Evolutionary conservation across 768 basidiomycete species (phyloP), one percentile per base, ranked within the genome.

Genomic region (Russula foetens): DNA sequence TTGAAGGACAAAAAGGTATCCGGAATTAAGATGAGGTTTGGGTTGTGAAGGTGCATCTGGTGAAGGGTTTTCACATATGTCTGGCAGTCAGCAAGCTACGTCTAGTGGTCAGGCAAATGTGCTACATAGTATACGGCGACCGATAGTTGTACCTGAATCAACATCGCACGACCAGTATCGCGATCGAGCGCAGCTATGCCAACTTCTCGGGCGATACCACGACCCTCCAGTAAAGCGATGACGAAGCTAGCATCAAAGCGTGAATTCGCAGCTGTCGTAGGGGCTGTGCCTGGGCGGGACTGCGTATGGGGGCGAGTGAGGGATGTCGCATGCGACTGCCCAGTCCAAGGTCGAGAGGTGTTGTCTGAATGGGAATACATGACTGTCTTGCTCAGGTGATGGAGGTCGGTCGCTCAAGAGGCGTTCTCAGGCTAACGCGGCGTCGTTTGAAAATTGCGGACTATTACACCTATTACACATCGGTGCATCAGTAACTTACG

Each of bases 51-150:
- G 67, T 90, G 84, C 83, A 92, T 84, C 63, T 92, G 90, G 68
- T 92, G 89, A 21, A 93, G 72, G 0, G 90, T 90, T 71, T 93
- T 93, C 60, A 92, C 85, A 64, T 92, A 95, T 15, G 92, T 93
- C 58, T 90, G 84, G 59, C 87, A 87, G 69, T 97, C 94, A 38
- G 86, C 83, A 31, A 92, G 78, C 90, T 95, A 48, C 41, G 17
- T 62, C 39, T 28, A 26, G 8, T 43, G 35, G 21, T 55, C 43
- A 53, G 31, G 38, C 48, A 53, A 53, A 39, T 23, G 58, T 12
- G 24, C n/a, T n/a, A n/a, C 21, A 23, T 23, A 3, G 53, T 35
- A 54, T 51, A 59, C 33, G 54, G 48, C 23, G 41, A 56, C 12
- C 59, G 48, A 31, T 39, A 41, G 1, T 24, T 21, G 67, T n/a